Evolutionary conservation across 768 basidiomycete species (phyloP).

Genomic region (Cantharellus cinnabarinus): DNA sequence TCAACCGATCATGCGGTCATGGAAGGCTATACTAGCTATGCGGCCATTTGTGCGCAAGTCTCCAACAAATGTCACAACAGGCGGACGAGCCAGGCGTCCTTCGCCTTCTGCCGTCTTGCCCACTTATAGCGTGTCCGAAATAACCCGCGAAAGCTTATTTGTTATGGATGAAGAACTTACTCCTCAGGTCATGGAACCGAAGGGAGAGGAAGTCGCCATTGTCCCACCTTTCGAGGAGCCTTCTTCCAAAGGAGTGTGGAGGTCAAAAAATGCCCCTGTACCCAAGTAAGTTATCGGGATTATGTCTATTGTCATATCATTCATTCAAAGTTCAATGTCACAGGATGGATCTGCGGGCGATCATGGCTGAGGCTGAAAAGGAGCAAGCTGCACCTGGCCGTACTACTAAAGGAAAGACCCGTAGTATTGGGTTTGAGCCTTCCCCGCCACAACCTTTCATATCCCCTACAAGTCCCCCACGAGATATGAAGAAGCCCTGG

Average conservation of each 20-base stretch:
- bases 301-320: too few species aligned
- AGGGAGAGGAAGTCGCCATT: too few species aligned
- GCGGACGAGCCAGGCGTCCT: not conserved
- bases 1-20: conserved; percentile 24
- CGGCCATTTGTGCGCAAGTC: not conserved
- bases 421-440: conserved; percentile 6
- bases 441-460: not conserved
- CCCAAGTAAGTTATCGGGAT: not conserved
- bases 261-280: conserved; percentile 1
- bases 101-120: not conserved
- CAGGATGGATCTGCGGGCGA: conserved; percentile 64
- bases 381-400: conserved; percentile 1
- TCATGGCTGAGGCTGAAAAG: conserved; percentile 62
- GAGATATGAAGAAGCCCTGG: conserved; percentile 2
- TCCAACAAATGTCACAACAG: not conserved
- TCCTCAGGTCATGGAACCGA: conserved; percentile 10
- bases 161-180: conserved; percentile 58
- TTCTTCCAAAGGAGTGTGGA: not conserved
- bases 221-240: too few species aligned
- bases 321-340: not conserved
- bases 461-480: conserved; percentile 2
- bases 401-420: not conserved
- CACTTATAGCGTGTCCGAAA: conserved; percentile 13
- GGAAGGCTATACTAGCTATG: conserved; percentile 5
- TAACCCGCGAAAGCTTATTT: conserved; percentile 50